These are phyloP conservation scores for Leucosporidium creatinivorum DNA, from an alignment of 768 basidiomycete genomes.

Conservation along the genomic window DNA sequence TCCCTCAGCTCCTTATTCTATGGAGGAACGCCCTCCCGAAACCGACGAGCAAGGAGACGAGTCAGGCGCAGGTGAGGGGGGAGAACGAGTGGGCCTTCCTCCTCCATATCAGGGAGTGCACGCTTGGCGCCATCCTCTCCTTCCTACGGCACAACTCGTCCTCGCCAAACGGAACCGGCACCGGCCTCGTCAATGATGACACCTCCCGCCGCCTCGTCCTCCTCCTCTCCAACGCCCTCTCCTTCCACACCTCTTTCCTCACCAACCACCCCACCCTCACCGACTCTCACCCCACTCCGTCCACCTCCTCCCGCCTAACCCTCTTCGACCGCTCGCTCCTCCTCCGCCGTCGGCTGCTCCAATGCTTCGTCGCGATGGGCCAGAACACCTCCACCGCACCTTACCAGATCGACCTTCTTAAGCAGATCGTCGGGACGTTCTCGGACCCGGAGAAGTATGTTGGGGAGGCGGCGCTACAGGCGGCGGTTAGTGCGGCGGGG, in stretches of 20 bases:
- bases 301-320: slow-evolving; percentile 43
- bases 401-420: slow-evolving; percentile 70
- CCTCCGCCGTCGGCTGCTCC: slow-evolving; percentile 73
- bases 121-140: slow-evolving; percentile 76
- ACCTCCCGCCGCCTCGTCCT: slow-evolving; percentile 81
- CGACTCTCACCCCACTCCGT: slow-evolving; percentile 40
- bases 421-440: slow-evolving; percentile 71
- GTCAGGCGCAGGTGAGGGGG: slow-evolving; percentile 55
- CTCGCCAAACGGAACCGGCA: slow-evolving; percentile 34
- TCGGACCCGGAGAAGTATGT: slow-evolving; percentile 77
- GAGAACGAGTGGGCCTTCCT: slow-evolving; percentile 83
- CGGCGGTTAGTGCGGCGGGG: slow-evolving; percentile 77
- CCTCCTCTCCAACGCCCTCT: slow-evolving; percentile 78
- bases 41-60: slow-evolving; percentile 76
- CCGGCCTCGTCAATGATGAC: slow-evolving; percentile 74
- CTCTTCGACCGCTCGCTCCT: slow-evolving; percentile 74
- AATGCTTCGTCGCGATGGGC: slow-evolving; percentile 79
- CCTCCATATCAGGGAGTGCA: slow-evolving; percentile 79
- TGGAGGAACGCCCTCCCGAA: slow-evolving; percentile 98
- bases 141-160: slow-evolving; percentile 69
- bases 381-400: slow-evolving; percentile 68
- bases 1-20: slow-evolving; percentile 85
- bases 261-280: slow-evolving; percentile 61
- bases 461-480: slow-evolving; percentile 72
- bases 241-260: slow-evolving; percentile 77